phyloP scores from a whole-genome alignment of 1,284 basidiomycete species.

The Ceratobasidium sp. region DNA sequence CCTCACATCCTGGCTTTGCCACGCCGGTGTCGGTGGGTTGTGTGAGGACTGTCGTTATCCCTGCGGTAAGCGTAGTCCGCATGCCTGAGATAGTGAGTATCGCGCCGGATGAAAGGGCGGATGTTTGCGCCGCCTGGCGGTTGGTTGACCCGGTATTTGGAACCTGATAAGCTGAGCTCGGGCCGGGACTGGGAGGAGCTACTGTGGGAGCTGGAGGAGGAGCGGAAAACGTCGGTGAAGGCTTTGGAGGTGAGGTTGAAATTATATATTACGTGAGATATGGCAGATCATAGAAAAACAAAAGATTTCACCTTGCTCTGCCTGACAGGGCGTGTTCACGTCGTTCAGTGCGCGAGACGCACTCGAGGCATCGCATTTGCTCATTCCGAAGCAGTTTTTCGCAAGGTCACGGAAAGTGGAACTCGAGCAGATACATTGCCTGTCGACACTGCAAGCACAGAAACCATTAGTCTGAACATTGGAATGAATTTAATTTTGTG shows the following conservation, averaged over 20 bases:
- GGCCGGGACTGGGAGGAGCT: background rate
- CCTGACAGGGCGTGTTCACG: background rate
- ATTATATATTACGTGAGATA: background rate
- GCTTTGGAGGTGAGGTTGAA: background rate
- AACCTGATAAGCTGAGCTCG: background rate
- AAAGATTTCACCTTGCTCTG: background rate
- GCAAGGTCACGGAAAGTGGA: background rate
- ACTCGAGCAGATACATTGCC: constrained; percentile 2
- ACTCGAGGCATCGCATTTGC: background rate
- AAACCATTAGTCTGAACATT: background rate
- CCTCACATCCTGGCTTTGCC: too few relatives aligned
- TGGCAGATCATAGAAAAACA: background rate
- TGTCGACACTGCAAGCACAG: background rate
- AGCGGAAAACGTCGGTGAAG: background rate
- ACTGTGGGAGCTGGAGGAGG: background rate
- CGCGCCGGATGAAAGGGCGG: constrained; percentile 20
- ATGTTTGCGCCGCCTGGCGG: background rate
- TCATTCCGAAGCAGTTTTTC: constrained; percentile 7
- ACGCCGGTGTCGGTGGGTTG: background rate
- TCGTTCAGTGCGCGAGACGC: background rate
- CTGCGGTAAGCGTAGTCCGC: constrained; percentile 2
- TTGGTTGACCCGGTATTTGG: background rate
- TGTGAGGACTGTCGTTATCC: background rate
- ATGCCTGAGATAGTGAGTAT: constrained; percentile 24
- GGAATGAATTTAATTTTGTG: background rate